phyloP scores from a whole-genome alignment of 345 rosid genomes.

The Murraya paniculata region DNA sequence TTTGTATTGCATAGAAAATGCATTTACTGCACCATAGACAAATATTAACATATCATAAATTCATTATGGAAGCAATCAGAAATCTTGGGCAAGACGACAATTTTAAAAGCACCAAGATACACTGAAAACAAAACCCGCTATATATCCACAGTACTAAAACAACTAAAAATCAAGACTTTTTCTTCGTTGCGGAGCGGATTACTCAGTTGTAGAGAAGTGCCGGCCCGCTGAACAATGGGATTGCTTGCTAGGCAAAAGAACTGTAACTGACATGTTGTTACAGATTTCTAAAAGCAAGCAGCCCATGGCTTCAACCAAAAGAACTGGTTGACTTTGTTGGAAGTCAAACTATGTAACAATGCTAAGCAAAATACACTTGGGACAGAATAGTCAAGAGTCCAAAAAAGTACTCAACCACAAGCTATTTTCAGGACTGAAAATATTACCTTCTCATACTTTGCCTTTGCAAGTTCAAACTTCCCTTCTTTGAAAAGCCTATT shows the following conservation, averaged over 20 bases:
- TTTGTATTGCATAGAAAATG: background rate
- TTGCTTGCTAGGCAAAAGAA: background rate
- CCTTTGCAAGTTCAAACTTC: constrained; percentile 90
- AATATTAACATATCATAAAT: background rate
- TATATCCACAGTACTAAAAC: background rate
- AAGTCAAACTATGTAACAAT: background rate
- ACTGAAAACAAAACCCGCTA: background rate
- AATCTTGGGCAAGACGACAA: background rate
- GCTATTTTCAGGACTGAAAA: background rate
- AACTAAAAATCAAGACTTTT: background rate
- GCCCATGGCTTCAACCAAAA: background rate
- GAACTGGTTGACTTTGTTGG: background rate
- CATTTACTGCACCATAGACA: background rate
- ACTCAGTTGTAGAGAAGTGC: background rate
- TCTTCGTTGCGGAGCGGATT: background rate
- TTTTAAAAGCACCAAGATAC: background rate
- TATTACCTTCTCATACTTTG: constrained; percentile 91
- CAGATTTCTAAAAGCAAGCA: background rate
- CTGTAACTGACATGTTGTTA: background rate
- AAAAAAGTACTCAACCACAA: background rate
- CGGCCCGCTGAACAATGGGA: background rate
- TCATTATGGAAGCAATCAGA: background rate
- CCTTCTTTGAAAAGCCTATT: constrained; percentile 94
- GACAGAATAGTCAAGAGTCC: background rate
- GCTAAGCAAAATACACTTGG: background rate